Evolutionary conservation across 768 basidiomycete genomes (phyloP).

Genomic region (Phanerochaete sordida): DNA sequence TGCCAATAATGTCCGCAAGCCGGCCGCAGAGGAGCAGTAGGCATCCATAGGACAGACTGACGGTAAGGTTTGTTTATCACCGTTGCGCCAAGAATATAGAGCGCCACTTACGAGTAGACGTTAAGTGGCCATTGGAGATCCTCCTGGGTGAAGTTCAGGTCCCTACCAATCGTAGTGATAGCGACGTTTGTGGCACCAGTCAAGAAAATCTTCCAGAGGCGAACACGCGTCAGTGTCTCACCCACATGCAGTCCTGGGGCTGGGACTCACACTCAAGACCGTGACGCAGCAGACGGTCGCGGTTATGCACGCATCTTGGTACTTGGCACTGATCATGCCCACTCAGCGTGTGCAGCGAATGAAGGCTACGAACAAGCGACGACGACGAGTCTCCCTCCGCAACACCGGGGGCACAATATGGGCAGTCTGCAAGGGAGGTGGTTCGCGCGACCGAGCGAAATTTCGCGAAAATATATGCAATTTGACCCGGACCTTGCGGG

Average conservation of each 20-base stretch:
- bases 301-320: constrained; percentile 7
- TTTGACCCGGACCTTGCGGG: not conserved
- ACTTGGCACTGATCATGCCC: not conserved
- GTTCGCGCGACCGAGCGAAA: not conserved
- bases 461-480: not conserved
- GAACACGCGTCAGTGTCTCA: not conserved
- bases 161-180: constrained; percentile 22
- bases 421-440: not conserved
- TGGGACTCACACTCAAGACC: constrained; percentile 17
- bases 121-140: constrained; percentile 23
- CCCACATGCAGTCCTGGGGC: not conserved
- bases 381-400: not conserved
- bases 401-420: not conserved
- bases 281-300: constrained; percentile 20
- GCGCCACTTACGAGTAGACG: constrained; percentile 17
- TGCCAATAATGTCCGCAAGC: constrained; percentile 19
- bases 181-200: constrained; percentile 20
- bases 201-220: constrained; percentile 15
- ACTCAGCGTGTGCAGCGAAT: not conserved
- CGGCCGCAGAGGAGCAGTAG: constrained; percentile 17
- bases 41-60: constrained; percentile 20
- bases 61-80: not conserved
- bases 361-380: not conserved
- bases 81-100: not conserved
- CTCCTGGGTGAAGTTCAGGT: constrained; percentile 18